phyloP scores from a whole-genome alignment of 2,329 filamentous ascomycete species.

The Trichophaea hybrida region DNA sequence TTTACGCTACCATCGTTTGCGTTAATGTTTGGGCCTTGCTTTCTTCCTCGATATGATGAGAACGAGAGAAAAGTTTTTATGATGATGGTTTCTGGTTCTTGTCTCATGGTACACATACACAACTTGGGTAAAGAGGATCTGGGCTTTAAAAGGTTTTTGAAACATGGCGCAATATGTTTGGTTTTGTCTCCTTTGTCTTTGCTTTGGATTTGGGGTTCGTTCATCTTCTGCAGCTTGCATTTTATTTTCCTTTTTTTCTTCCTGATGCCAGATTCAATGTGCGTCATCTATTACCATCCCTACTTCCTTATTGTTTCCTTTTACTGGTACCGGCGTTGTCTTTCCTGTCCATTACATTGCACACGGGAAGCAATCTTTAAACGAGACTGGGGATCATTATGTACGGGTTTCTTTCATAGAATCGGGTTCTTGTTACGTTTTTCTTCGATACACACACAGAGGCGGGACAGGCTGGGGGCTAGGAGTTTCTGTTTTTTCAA shows the following conservation, averaged over 20 bases:
- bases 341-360: background rate
- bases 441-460: background rate
- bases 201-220: conserved; percentile 13
- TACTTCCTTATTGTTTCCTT: background rate
- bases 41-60: conserved; percentile 18
- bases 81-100: conserved; percentile 17
- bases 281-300: background rate
- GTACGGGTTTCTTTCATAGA: background rate
- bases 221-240: background rate
- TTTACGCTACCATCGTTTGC: conserved; percentile 15
- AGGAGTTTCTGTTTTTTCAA: background rate
- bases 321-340: background rate
- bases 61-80: conserved; percentile 21
- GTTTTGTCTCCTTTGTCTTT: conserved; percentile 19
- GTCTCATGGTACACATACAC: conserved; percentile 5
- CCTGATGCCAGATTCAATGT: background rate
- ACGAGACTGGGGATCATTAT: background rate
- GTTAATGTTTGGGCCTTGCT: conserved; percentile 21
- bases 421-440: background rate
- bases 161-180: conserved; percentile 24
- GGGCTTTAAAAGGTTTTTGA: conserved; percentile 21
- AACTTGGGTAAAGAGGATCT: conserved; percentile 22
- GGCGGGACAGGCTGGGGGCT: background rate
- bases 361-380: background rate
- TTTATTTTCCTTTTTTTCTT: background rate